Conservation (phyloP, 805 yeast genomes). For the Kluyveromyces nonfermentans region DNA sequence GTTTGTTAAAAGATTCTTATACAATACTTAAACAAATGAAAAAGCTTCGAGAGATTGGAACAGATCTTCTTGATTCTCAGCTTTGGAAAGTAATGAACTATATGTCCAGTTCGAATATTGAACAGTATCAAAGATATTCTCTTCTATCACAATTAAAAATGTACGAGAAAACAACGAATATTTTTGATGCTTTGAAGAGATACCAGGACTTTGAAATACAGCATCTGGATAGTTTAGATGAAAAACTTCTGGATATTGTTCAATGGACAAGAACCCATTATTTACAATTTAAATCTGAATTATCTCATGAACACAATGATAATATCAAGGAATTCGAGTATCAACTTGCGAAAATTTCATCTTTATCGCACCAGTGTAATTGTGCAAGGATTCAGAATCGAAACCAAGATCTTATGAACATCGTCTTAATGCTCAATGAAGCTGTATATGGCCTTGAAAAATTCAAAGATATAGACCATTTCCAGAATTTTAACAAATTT, state of each 20-base stretch:
- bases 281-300: background rate
- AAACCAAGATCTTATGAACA: conserved; percentile 1
- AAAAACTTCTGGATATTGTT: conserved; percentile 1
- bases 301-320: background rate
- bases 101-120: background rate
- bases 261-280: background rate
- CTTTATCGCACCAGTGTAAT: background rate
- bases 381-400: background rate
- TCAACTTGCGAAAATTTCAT: background rate
- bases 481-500: background rate
- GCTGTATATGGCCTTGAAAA: background rate
- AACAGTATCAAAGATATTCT: background rate
- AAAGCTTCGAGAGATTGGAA: background rate
- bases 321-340: background rate
- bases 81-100: background rate
- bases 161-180: background rate
- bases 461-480: background rate
- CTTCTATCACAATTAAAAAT: background rate
- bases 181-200: background rate
- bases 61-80: background rate
- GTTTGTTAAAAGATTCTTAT: conserved; percentile 43
- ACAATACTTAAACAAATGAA: conserved; percentile 35
- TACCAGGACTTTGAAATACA: background rate
- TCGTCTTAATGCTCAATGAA: background rate
- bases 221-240: background rate